Base-by-base conservation (phyloP, 2,329 filamentous ascomycete species). In the Madurella fahalii region DNA sequence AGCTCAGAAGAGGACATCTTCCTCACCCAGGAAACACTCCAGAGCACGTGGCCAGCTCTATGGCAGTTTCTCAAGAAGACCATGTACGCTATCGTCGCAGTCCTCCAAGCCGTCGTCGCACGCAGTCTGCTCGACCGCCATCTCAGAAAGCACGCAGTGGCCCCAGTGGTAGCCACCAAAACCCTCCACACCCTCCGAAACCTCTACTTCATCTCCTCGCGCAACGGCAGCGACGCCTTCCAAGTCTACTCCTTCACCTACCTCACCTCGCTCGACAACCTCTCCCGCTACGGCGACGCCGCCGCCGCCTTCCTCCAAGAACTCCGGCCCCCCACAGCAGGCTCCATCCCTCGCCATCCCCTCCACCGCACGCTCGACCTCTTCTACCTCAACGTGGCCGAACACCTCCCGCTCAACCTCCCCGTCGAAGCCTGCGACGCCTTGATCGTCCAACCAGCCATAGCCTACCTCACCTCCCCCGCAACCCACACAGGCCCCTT, bases 221-320 rank as follows among this genome's bases (percentile, higher is more conserved):
- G 89, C 40, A 80, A 89, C 52, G 86, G 87, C 17, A 84, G 86
- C 53, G 82, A 81, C 57, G 80, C 83, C 1, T 95, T 95, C 64
- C 89, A 92, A 51, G 87, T 90, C 54, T 93, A 95, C 69, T 84
- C 81, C 1, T 96, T 96, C 66, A 86, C 90, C 25, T 90, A 91
- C 64, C 78, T 95, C 18, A 84, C 89, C 1, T 85, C 90, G 3
- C 83, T 96, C 59, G 92, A 96, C 69, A 84, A 91, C 40, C 78
- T 96, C 5, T 78, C 86, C 9, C 82, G 84, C n/a, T 87, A 89
- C 62, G 80, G 86, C 0, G 73, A 76, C 11, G 79, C 87, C 30
- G 79, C 83, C 4, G 80, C 86, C 57, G 76, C 79, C 17, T 89
- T 95, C 63, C 72, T 95, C 20, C 75, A 77, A 57, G 79, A 81